Percentiles rank a stretch among this genome's conserved stretches.
Conservation (phyloP, 2,329 filamentous ascomycete species). For the Pseudogymnoascus sp. region DNA sequence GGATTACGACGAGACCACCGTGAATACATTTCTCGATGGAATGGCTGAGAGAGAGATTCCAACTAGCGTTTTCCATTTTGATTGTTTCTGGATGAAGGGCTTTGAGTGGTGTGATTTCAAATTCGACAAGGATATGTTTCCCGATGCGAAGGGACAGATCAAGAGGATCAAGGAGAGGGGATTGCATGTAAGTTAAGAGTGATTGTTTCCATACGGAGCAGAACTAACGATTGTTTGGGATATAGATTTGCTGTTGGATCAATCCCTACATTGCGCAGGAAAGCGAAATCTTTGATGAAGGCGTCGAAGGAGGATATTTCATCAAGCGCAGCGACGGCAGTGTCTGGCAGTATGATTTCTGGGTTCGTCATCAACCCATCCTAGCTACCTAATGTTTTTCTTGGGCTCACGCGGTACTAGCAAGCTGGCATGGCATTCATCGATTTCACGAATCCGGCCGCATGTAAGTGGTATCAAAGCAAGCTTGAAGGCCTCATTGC, state of each 20-base stretch:
- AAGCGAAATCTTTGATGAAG: conserved; percentile 51
- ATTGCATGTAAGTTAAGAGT: conserved; percentile 37
- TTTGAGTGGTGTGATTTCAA: conserved; percentile 59
- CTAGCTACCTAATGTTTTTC: no score
- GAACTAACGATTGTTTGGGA: no score
- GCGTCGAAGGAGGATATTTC: conserved; percentile 48
- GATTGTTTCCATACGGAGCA: no score
- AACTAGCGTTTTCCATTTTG: conserved; percentile 54
- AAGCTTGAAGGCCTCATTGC: conserved; percentile 41
- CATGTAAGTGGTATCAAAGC: conserved; percentile 51
- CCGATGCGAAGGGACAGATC: conserved; percentile 48
- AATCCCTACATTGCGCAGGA: conserved; percentile 55
- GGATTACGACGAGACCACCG: conserved; percentile 50
- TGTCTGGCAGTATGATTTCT: conserved; percentile 56
- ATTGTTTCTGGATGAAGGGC: conserved; percentile 55
- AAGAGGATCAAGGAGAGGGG: conserved; percentile 43
- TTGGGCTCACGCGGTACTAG: no score
- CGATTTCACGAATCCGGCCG: conserved; percentile 55
- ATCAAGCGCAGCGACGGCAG: conserved; percentile 51
- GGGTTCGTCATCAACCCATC: no score
- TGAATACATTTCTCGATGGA: conserved; percentile 50
- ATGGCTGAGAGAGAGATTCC: conserved; percentile 50
- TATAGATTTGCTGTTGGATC: conserved; percentile 57
- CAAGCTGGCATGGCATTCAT: conserved; percentile 56
- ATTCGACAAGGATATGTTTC: conserved; percentile 50